phyloP scores from a whole-genome alignment of 1,284 basidiomycete species.

The Pseudomicrostroma phylloplanum region DNA sequence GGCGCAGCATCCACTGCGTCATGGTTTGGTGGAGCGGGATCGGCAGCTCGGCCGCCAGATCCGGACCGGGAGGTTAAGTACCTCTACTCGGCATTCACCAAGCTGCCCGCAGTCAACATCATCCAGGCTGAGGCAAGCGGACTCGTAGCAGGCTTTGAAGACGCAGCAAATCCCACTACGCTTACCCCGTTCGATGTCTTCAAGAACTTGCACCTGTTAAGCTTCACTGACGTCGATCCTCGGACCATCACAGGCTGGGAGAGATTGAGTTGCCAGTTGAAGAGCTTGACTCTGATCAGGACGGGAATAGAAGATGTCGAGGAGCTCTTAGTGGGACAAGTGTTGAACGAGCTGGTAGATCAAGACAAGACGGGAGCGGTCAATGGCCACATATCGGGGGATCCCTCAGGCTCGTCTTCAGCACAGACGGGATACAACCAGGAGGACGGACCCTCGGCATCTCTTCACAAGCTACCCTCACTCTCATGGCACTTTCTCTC shows the following conservation, averaged over 20 bases:
- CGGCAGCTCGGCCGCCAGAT: constrained; percentile 54
- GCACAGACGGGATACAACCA: neutral
- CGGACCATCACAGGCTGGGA: constrained; percentile 79
- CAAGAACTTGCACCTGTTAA: constrained; percentile 70
- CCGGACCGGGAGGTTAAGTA: constrained; percentile 64
- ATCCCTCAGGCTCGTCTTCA: constrained; percentile 8
- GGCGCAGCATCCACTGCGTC: constrained; percentile 53
- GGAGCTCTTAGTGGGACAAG: constrained; percentile 69
- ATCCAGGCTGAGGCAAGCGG: neutral
- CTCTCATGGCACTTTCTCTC: constrained; percentile 72
- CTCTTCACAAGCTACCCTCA: constrained; percentile 57
- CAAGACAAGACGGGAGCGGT: constrained; percentile 51
- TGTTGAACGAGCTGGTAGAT: constrained; percentile 64
- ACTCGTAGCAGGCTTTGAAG: constrained; percentile 63
- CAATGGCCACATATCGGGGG: neutral
- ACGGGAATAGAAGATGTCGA: constrained; percentile 77
- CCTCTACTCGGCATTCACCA: constrained; percentile 79
- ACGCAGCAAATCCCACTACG: constrained; percentile 67
- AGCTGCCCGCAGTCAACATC: neutral
- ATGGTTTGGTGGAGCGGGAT: constrained; percentile 20
- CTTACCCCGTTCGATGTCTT: constrained; percentile 70
- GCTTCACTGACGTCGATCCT: constrained; percentile 74
- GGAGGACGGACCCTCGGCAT: neutral
- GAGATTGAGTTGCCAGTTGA: constrained; percentile 63
- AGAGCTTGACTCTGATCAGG: constrained; percentile 66